phyloP scores from a whole-genome alignment of 169 alveolate genomes.

The Plasmodium sp. region DNA sequence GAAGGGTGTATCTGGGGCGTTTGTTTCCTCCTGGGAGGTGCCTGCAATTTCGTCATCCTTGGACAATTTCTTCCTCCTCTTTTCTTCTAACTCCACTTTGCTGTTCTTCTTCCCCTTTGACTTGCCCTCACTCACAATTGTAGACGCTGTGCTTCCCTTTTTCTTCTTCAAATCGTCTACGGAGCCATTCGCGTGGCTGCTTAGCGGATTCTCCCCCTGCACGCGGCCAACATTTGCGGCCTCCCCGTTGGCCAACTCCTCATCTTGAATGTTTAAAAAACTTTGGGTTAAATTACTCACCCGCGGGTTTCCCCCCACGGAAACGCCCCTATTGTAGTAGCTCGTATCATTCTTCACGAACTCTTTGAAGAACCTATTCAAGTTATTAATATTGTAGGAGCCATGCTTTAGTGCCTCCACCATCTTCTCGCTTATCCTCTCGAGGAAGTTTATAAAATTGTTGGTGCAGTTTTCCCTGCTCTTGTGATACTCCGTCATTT shows the following conservation, averaged over 20 bases:
- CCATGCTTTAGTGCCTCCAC: constrained; percentile 54
- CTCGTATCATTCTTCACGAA: constrained; percentile 43
- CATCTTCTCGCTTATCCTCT: constrained; percentile 44
- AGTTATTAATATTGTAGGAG: constrained; percentile 17
- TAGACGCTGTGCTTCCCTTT: neutral
- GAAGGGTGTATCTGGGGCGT: neutral
- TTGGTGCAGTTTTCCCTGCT: constrained; percentile 63
- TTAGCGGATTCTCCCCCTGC: neutral
- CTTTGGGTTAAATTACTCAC: constrained; percentile 34
- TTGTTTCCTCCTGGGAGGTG: neutral
- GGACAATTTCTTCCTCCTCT: neutral
- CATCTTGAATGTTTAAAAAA: constrained; percentile 24
- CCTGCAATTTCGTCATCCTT: neutral
- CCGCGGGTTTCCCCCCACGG: constrained; percentile 8
- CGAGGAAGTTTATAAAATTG: constrained; percentile 65
- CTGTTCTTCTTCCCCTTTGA: neutral
- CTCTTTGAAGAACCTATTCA: constrained; percentile 61
- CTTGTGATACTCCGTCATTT: constrained; percentile 73
- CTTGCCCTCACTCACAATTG: neutral
- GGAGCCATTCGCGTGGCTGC: neutral
- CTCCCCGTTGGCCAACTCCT: neutral
- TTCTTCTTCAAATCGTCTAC: neutral
- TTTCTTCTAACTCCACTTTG: neutral
- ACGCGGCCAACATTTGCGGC: neutral
- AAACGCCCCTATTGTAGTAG: constrained; percentile 9